Base-by-base conservation (phyloP, 1,139 yeast species). In the Hanseniaspora sp. region DNA sequence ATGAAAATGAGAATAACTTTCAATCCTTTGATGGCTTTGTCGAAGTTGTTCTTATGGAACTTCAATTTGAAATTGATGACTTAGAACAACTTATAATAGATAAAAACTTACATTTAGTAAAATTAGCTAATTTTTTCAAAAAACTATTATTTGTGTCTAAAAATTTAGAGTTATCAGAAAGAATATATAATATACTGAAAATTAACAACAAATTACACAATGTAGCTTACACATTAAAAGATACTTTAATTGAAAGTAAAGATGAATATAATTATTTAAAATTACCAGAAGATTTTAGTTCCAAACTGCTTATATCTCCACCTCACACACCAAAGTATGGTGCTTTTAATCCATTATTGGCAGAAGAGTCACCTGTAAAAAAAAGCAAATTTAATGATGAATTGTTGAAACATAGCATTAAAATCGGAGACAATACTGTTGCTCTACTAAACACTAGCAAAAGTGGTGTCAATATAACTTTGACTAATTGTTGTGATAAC, bases 291-390 rank as follows among this genome's bases (percentile, higher is more conserved):
- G 53, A 51, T 18, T 37, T 38, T 15, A 37, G 18, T 6, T 30
- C 53, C 8, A 51, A 38, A 29, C 38, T 44, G 15, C 34, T 51
- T 8, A 51, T 51, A 5, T 51, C 53, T 13, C 53, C 53, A 2
- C 53, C 53, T 37, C 48, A 44, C 8, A 51, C 53, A 18, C 53
- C 53, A 17, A 15, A 15, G 15, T 51, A 51, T 12, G 46, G 35
- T 3, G 37, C 17, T 12, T 51, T 51, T 17, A 51, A 44, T 13
- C 41, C 45, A 17, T 28, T 49, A 34, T 30, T 51, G 9, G 7
- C 30, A 3, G 53, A 51, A 31, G 53, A 51, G 8, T 39, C 39
- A 7, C 53, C 53, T 7, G 33, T 43, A n/a, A 40, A 37, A n/a
- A 7, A 18, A 13, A 18, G 44, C 9, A 51, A 28, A 2, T 34